phyloP scores from a whole-genome alignment of 768 basidiomycete genomes.

The Tulasnella sp. region DNA sequence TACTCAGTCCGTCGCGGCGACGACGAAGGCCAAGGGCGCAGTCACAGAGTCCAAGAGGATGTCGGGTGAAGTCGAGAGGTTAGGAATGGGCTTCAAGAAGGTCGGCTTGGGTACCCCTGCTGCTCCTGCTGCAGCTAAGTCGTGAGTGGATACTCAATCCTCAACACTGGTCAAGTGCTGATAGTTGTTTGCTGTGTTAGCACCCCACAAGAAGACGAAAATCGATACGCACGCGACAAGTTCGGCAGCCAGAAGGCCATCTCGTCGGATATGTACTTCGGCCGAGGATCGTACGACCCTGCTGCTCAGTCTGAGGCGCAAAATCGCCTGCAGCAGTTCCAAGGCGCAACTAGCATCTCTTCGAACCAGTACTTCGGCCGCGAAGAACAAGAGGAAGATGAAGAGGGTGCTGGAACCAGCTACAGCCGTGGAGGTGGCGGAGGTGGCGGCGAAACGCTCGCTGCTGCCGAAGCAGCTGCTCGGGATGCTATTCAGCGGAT shows the following conservation, averaged over 20 bases:
- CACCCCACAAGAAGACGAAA: conserved; percentile 37
- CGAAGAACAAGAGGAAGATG: conserved; percentile 53
- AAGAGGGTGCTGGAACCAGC: conserved; percentile 26
- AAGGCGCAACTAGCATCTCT: conserved; percentile 86
- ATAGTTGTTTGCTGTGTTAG: not conserved
- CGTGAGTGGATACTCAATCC: conserved; percentile 30
- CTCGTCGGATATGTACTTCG: conserved; percentile 97
- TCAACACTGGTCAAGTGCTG: conserved; percentile 27
- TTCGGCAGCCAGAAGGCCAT: conserved; percentile 92
- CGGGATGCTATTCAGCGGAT: conserved; percentile 64
- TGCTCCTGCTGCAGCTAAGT: conserved; percentile 41
- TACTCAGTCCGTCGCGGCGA: conserved; percentile 18
- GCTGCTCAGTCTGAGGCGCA: conserved; percentile 61
- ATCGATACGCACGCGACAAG: conserved; percentile 75
- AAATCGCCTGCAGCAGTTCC: conserved; percentile 68
- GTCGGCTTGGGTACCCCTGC: conserved; percentile 77
- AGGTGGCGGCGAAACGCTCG: conserved; percentile 39
- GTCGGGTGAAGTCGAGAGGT: conserved; percentile 39
- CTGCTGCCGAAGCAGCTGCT: conserved; percentile 52
- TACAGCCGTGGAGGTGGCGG: conserved; percentile 25
- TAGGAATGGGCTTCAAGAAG: conserved; percentile 62
- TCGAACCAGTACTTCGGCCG: conserved; percentile 95
- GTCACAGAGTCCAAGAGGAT: conserved; percentile 27
- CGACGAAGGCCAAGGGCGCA: conserved; percentile 4
- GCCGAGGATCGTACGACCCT: conserved; percentile 77